A percentile compares a stretch with the other conserved stretches of the same genome.
Conservation (phyloP, 139 green algal species). For the Microglena sp. region DNA sequence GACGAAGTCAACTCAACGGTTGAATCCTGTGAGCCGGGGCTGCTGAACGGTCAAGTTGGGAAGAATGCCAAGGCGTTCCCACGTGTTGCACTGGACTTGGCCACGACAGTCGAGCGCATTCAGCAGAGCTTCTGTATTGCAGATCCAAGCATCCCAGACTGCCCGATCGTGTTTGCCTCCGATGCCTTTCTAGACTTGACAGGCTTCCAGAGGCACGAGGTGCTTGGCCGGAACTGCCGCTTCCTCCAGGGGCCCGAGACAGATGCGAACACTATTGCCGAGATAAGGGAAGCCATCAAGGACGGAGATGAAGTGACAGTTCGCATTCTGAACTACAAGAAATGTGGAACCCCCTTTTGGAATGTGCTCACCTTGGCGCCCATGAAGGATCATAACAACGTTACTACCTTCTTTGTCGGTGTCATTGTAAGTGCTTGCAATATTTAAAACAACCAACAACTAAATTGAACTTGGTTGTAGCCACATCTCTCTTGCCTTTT, state of each 20-base stretch:
- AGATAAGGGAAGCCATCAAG: constrained; percentile 70
- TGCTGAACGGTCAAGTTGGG: not conserved
- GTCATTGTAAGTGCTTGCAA: too few relatives aligned
- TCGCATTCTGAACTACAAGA: constrained; percentile 90
- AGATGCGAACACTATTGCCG: constrained; percentile 58
- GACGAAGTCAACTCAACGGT: constrained; percentile 68
- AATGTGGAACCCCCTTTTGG: constrained; percentile 86
- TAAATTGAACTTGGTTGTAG: too few relatives aligned
- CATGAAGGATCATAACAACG: constrained; percentile 71
- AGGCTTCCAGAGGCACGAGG: constrained; percentile 85
- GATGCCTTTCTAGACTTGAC: constrained; percentile 90
- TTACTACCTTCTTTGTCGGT: constrained; percentile 81
- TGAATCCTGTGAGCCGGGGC: constrained; percentile 18
- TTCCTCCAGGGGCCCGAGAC: constrained; percentile 79
- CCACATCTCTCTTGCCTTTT: too few relatives aligned
- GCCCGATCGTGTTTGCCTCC: constrained; percentile 92
- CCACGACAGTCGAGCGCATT: constrained; percentile 95
- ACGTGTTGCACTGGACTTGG: constrained; percentile 85
- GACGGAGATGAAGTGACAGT: constrained; percentile 65
- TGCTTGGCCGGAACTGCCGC: constrained; percentile 93
- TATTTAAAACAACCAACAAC: too few relatives aligned
- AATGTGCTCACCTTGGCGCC: constrained; percentile 94
- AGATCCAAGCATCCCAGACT: constrained; percentile 93
- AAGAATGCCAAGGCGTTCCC: constrained; percentile 59
- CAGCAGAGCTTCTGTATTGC: constrained; percentile 97